Base-by-base conservation (phyloP, 2,329 filamentous ascomycete species). In the Pseudogymnoascus sp. region DNA sequence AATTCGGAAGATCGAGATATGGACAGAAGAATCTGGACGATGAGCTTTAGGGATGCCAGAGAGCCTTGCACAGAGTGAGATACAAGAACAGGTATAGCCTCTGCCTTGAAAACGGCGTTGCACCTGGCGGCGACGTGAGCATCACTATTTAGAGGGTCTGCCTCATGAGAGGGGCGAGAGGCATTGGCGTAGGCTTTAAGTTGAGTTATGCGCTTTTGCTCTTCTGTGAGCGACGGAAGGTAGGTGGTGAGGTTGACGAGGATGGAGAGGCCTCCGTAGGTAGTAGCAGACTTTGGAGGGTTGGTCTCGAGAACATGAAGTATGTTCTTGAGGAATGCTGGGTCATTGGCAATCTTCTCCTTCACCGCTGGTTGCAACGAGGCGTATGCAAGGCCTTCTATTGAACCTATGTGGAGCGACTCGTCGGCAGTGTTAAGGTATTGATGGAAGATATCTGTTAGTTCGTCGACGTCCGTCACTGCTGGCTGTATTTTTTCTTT, bases 111-210 rank as follows among this genome's bases (percentile, higher is more conserved):
- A 11, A 97, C 82, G 10, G 82, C 83, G 72, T 84, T 86, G 75
- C 93, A 97, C 24, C 95, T 86, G 65, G 83, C 82, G 14, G 84
- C 81, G 35, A 96, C 92, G 67, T 90, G 86, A 2, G 87, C 81
- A 63, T 96, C 88, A 65, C 92, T 85, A 63, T 95, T 88, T 0
- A 96, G 79, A 6, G 85, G 84, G 71, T 93, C 85, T 0, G 83
- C 79, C 2, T 81, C 78, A 0, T 80, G 73, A n/a, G 83, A 72
- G 65, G 84, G 84, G 70, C 91, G 92, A 4, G 87, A 87, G 0
- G 91, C 89, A 72, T 96, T 91, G 12, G 95, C 95, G 70, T 98
- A 99, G 2, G 92, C 91, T 78, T 96, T 97, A 50, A 99, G 83
- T 73, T 99, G 90, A 5, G 84, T 84, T 78, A 99, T 91, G 71